Base-by-base conservation (phyloP, 768 basidiomycete genomes). In the Crassisporium funariophilum region DNA sequence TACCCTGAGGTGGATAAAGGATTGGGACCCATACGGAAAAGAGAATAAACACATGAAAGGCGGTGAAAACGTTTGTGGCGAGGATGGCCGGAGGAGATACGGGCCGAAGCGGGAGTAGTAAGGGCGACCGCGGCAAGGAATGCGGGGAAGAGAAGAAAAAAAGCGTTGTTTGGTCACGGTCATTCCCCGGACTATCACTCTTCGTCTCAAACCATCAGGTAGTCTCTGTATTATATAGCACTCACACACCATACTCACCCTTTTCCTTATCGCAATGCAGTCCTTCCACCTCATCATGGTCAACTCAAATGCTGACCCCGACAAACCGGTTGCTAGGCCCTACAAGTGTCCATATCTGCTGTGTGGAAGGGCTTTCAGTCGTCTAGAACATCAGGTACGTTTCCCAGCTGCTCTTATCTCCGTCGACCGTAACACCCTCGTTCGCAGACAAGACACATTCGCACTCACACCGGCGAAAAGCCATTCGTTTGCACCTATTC, bases 381-480 rank as follows among this genome's bases (percentile, higher is more conserved):
- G 95, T 46, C 82, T 98, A 17, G 95, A 99, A 66, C 95, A 99
- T 67, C 93, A 95, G 82, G 93, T 89, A 57, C 27, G 67, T 57
- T 16, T 15, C 33, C 13, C 23, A 11, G 43, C 5, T 21, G 12
- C 46, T 34, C 43, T 23, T 41, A 24, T 15, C 52, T 9, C 27
- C 33, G 24, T 44, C 44, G 38, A 35, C 41, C 44, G n/a, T 49
- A 51, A 43, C 53, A 44, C 48, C 47, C 49, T 49, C 50, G 20
- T 21, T 27, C 25, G 24, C 66, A 98, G 91, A 99, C 95, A 15
- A 87, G 95, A 52, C 95, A 99, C 63, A 97, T 98, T 44, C 88
- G 95, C 49, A 99, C 95, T 0, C 95, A 99, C 67, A 99, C 95
- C 0, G 95, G 95, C 60, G 95, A 99, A 71, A 98, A 97, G 58